Evolutionary conservation across 73 alveolate species (phyloP).

Genomic region (Symbiodinium natans): DNA sequence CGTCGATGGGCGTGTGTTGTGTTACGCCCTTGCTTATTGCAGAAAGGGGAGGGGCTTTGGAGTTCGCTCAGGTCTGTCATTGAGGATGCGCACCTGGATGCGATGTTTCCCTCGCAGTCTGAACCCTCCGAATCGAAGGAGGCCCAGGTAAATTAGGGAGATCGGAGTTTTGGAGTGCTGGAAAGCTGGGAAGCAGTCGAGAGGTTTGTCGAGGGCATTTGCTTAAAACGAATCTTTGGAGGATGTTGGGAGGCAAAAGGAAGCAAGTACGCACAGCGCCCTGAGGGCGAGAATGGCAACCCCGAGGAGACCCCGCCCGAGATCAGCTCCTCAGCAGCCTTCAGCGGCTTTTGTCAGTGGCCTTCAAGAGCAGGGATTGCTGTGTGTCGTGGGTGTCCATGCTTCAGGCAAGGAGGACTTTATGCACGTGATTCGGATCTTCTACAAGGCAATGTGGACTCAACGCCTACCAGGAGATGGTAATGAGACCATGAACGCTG

Average conservation of each 20-base stretch:
- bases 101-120: conserved; percentile 31
- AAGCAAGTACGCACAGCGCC: too few species aligned
- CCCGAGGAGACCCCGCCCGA: not conserved
- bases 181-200: too few species aligned
- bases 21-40: not conserved
- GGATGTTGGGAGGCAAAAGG: too few species aligned
- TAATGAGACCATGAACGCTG: too few species aligned
- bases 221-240: too few species aligned
- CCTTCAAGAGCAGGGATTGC: too few species aligned
- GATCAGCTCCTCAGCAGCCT: not conserved
- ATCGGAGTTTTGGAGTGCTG: too few species aligned
- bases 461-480: too few species aligned
- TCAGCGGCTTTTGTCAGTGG: too few species aligned
- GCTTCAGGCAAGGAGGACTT: conserved; percentile 58
- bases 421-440: conserved; percentile 85
- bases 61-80: conserved; percentile 47
- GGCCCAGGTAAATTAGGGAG: not conserved
- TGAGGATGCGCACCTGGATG: conserved; percentile 45
- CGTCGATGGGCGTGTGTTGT: not conserved
- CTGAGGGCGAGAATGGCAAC: too few species aligned
- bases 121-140: not conserved
- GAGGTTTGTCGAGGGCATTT: too few species aligned
- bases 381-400: not conserved
- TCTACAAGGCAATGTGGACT: conserved; percentile 46
- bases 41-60: not conserved